phyloP scores from a whole-genome alignment of 306 rosid species.

The Pyrus pyrifolia region DNA sequence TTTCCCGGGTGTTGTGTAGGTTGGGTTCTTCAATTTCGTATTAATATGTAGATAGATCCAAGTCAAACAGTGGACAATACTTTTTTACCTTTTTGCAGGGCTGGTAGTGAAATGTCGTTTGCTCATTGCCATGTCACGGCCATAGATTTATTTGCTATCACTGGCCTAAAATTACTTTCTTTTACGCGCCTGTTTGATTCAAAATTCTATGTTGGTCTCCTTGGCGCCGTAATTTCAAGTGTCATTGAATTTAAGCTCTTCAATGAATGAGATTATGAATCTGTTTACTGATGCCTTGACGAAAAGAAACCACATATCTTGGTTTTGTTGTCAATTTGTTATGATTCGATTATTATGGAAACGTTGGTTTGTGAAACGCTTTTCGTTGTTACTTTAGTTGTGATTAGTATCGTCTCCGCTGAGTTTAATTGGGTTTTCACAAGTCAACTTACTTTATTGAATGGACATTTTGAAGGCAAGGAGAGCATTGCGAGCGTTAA shows the following conservation, averaged over 20 bases:
- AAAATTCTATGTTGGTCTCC: slow-evolving; percentile 11
- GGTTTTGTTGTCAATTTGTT: not conserved
- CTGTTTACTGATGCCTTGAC: not conserved
- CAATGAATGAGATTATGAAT: not conserved
- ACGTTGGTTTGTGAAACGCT: not conserved
- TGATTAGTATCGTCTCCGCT: not conserved
- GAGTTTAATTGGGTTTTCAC: not conserved
- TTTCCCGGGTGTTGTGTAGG: slow-evolving; percentile 1
- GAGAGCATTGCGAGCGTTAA: slow-evolving; percentile 70
- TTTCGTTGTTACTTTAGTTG: not conserved
- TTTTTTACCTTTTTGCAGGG: not conserved
- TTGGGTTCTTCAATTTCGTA: slow-evolving; percentile 19
- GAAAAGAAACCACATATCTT: not conserved
- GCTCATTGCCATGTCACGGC: slow-evolving; percentile 19
- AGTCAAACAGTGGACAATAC: not conserved
- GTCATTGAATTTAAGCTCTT: not conserved
- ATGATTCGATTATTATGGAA: not conserved
- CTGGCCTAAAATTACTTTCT: not conserved
- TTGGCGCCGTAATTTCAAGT: slow-evolving; percentile 21
- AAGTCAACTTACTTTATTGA: not conserved
- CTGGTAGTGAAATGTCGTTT: slow-evolving; percentile 31
- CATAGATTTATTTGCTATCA: not conserved
- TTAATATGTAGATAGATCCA: not conserved
- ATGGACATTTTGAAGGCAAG: slow-evolving; percentile 40
- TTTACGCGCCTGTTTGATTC: slow-evolving; percentile 22